Conservation (phyloP, 345 rosid genomes). For the Limnanthes douglasii region DNA sequence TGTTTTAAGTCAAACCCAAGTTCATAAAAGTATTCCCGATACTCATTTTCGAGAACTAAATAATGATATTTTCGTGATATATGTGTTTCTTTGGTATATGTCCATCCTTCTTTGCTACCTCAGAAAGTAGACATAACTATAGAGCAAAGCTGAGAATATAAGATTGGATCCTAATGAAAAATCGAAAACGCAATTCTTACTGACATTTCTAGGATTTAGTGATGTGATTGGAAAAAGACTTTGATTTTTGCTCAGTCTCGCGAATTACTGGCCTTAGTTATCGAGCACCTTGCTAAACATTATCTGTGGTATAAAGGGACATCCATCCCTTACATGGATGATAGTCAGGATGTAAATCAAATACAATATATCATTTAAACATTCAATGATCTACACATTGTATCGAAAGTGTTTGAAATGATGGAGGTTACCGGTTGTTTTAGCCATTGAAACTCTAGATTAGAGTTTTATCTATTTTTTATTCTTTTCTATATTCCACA, state of each 20-base stretch:
- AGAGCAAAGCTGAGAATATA: constrained; percentile 8
- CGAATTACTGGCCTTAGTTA: constrained; percentile 28
- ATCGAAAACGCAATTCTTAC: constrained; percentile 40
- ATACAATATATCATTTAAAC: constrained; percentile 33
- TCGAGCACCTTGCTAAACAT: constrained; percentile 18
- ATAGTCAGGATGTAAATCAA: constrained; percentile 14
- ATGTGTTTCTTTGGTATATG: constrained; percentile 23
- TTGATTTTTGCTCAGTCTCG: constrained; percentile 54
- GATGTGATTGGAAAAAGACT: constrained; percentile 28
- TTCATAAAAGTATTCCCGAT: constrained; percentile 29
- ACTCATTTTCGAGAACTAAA: too few relatives aligned
- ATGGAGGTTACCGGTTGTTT: too few relatives aligned
- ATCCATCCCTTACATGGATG: constrained; percentile 37
- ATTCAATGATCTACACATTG: constrained; percentile 36
- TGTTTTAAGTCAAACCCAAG: constrained; percentile 23
- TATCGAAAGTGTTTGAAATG: constrained; percentile 47
- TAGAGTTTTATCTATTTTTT: too few relatives aligned
- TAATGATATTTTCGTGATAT: constrained; percentile 12
- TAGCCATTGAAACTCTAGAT: too few relatives aligned
- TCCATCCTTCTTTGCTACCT: constrained; percentile 40
- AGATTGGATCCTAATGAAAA: constrained; percentile 27
- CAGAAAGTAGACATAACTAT: constrained; percentile 4
- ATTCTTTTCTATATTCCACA: too few relatives aligned
- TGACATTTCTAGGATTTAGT: constrained; percentile 34
- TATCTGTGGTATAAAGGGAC: constrained; percentile 33